These are phyloP conservation scores for Xylariaceae sp. DNA, from an alignment of 2,329 filamentous ascomycete genomes.

Conservation along the genomic window DNA sequence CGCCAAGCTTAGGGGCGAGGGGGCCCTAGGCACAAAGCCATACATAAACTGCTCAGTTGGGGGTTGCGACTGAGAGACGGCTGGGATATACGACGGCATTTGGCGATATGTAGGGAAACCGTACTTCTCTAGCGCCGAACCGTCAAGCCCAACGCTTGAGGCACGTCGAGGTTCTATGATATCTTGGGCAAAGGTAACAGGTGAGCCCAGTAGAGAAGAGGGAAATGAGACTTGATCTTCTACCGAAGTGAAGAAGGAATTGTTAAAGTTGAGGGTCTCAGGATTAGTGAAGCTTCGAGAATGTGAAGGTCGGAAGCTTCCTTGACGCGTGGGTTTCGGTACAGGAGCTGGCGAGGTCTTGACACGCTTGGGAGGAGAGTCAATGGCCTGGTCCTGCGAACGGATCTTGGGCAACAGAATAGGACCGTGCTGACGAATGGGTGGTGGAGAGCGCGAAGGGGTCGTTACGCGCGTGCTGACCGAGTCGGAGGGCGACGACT, in stretches of 20 bases:
- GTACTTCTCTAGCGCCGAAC: conserved; percentile 69
- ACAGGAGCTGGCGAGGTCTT: conserved; percentile 57
- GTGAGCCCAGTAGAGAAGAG: conserved; percentile 68
- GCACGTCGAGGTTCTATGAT: conserved; percentile 60
- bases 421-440: conserved; percentile 79
- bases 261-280: conserved; percentile 53
- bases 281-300: conserved; percentile 67
- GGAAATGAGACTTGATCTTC: conserved; percentile 44
- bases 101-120: conserved; percentile 86
- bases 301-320: conserved; percentile 54
- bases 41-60: conserved; percentile 55
- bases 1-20: conserved; percentile 45
- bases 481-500: conserved; percentile 70
- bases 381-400: conserved; percentile 79
- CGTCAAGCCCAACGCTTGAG: conserved; percentile 73
- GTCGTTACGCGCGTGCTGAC: conserved; percentile 72
- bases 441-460: conserved; percentile 68
- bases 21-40: conserved; percentile 53
- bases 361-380: conserved; percentile 61
- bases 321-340: conserved; percentile 38
- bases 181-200: conserved; percentile 61
- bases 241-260: conserved; percentile 47
- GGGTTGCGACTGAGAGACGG: conserved; percentile 39
- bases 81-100: conserved; percentile 62
- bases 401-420: conserved; percentile 85